phyloP scores from a whole-genome alignment of 2,329 filamentous ascomycete species.

The Rhynchosporium agropyri region DNA sequence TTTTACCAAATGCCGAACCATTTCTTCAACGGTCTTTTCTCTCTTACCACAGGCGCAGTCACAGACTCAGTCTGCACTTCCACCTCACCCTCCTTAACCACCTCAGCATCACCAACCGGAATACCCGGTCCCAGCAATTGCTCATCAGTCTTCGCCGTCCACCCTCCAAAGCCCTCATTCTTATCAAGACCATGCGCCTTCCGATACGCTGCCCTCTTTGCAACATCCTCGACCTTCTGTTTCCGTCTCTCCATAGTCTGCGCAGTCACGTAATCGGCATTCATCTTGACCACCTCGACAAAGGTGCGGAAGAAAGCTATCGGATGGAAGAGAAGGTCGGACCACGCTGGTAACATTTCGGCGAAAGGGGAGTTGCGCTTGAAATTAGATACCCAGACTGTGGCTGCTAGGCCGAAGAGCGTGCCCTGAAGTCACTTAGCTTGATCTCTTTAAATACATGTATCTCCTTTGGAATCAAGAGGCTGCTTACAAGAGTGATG shows the following conservation, averaged over 20 bases:
- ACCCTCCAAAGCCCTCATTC: slow-evolving; percentile 56
- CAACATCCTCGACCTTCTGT: slow-evolving; percentile 78
- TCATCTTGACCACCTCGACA: slow-evolving; percentile 73
- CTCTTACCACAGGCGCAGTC: slow-evolving; percentile 44
- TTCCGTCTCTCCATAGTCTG: slow-evolving; percentile 72
- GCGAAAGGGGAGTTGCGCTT: slow-evolving; percentile 75
- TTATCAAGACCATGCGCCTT: slow-evolving; percentile 81
- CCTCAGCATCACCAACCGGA: slow-evolving; percentile 33
- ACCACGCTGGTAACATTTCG: slow-evolving; percentile 74
- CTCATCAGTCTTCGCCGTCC: slow-evolving; percentile 46
- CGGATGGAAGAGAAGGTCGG: slow-evolving; percentile 70
- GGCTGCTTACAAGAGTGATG: slow-evolving; percentile 75
- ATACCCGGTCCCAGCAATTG: slow-evolving; percentile 42
- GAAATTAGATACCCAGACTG: slow-evolving; percentile 80
- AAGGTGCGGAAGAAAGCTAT: slow-evolving; percentile 66
- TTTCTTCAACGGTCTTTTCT: slow-evolving; percentile 68
- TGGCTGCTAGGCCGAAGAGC: slow-evolving; percentile 60
- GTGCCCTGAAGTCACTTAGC: slow-evolving; percentile 32
- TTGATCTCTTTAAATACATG: not conserved
- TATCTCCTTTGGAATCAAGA: not conserved
- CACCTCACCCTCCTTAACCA: slow-evolving; percentile 33
- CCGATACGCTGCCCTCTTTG: slow-evolving; percentile 83
- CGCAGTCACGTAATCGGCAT: slow-evolving; percentile 70
- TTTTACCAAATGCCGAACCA: slow-evolving; percentile 79
- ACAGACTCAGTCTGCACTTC: slow-evolving; percentile 43